Evolutionary conservation across 306 rosid genomes (phyloP).

Genomic region (Begonia masoniana): DNA sequence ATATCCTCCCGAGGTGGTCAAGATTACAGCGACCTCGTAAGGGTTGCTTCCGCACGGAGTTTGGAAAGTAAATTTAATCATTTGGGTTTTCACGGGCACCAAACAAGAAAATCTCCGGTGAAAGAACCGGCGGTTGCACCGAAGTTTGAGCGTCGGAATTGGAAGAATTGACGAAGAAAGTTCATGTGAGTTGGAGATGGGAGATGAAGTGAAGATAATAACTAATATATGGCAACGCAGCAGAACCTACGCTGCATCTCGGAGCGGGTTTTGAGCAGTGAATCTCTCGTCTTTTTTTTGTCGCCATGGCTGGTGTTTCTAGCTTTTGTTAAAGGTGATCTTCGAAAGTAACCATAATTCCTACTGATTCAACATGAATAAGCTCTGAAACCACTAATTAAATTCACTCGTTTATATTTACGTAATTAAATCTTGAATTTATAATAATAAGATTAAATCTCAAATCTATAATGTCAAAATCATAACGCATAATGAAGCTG

Average conservation of each 20-base stretch:
- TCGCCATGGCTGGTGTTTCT: too few relatives aligned
- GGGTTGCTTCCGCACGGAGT: constrained; percentile 22
- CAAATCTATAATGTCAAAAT: too few relatives aligned
- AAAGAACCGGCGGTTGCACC: neutral
- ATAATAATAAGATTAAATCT: too few relatives aligned
- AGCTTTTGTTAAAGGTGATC: too few relatives aligned
- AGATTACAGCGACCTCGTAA: constrained; percentile 40
- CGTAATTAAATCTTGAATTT: too few relatives aligned
- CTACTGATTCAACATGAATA: too few relatives aligned
- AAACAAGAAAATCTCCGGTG: constrained; percentile 3
- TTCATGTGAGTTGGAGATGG: constrained; percentile 32
- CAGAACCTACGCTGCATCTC: constrained; percentile 30
- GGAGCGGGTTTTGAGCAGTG: too few relatives aligned
- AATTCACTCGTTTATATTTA: too few relatives aligned
- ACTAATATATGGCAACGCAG: constrained; percentile 21
- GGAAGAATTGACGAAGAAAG: constrained; percentile 62
- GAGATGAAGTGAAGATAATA: constrained; percentile 17
- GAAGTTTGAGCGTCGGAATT: constrained; percentile 34
- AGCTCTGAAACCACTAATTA: too few relatives aligned
- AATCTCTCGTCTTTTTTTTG: too few relatives aligned
- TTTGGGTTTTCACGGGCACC: neutral
- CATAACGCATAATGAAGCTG: too few relatives aligned
- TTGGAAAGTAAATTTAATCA: neutral
- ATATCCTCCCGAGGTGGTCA: constrained; percentile 3
- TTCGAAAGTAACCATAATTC: too few relatives aligned